Conservation (phyloP, 2,329 filamentous ascomycete species). For the Endoconidiophora laricicola region DNA sequence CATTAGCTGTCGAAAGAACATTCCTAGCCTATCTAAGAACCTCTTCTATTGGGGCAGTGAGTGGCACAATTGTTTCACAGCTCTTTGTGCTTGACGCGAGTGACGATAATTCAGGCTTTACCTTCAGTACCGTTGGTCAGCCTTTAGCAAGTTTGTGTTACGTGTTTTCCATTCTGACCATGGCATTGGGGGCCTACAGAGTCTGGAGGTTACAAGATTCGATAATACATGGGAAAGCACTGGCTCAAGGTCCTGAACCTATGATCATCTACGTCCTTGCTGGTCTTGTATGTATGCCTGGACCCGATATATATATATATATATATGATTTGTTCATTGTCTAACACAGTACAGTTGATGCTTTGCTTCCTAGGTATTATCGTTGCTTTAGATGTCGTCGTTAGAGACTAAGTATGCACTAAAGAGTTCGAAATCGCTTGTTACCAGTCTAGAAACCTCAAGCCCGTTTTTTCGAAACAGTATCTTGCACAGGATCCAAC, state of each 20-base stretch:
- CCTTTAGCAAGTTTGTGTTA: conserved; percentile 34
- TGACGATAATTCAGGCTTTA: conserved; percentile 24
- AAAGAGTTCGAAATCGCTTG: no score
- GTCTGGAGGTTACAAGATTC: conserved; percentile 20
- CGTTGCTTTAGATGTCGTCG: conserved; percentile 2
- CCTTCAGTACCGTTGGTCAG: conserved; percentile 43
- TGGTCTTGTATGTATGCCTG: background rate
- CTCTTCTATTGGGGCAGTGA: conserved; percentile 49
- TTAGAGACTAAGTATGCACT: no score
- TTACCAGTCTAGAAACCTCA: no score
- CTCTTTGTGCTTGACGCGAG: conserved; percentile 38
- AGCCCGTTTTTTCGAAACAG: no score
- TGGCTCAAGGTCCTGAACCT: conserved; percentile 17
- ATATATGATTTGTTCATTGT: background rate
- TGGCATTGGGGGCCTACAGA: conserved; percentile 19
- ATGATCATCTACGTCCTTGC: conserved; percentile 2
- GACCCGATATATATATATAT: background rate
- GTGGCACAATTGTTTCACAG: conserved; percentile 49
- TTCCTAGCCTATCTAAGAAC: conserved; percentile 60
- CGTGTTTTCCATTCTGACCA: conserved; percentile 22
- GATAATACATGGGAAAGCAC: conserved; percentile 19
- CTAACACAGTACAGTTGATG: conserved; percentile 1
- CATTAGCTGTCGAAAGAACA: conserved; percentile 52
- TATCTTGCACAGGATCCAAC: no score
- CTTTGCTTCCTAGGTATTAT: background rate